Evolutionary conservation across 106 monocot genomes (phyloP).

Genomic region (Acorus gramineus): DNA sequence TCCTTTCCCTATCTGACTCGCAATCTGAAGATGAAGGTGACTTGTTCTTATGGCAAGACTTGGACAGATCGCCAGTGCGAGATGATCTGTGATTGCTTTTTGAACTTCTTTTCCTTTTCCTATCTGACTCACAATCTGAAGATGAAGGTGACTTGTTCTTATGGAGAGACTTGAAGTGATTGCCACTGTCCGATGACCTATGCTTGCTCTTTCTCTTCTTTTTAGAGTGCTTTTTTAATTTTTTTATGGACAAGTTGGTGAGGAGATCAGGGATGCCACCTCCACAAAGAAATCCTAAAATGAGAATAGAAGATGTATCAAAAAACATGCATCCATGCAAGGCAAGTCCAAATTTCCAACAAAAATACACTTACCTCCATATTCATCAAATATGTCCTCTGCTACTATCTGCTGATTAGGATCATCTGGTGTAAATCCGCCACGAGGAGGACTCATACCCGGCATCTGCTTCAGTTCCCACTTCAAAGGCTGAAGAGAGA

Average conservation of each 20-base stretch:
- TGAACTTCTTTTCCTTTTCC: too few relatives aligned
- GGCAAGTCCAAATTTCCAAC: too few relatives aligned
- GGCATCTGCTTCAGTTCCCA: slow-evolving; percentile 96
- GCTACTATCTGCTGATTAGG: slow-evolving; percentile 98
- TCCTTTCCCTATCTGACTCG: slow-evolving; percentile 17
- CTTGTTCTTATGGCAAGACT: not conserved
- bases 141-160: slow-evolving; percentile 2
- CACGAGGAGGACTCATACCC: slow-evolving; percentile 89
- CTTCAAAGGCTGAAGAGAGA: slow-evolving; percentile 51
- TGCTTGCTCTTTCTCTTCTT: slow-evolving; percentile 44
- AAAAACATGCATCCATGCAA: not conserved
- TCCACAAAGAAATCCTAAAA: slow-evolving; percentile 68
- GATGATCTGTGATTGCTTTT: too few relatives aligned
- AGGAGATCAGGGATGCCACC: slow-evolving; percentile 69
- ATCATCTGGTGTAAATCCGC: slow-evolving; percentile 83
- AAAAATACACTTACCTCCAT: slow-evolving; percentile 54
- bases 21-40: slow-evolving; percentile 17
- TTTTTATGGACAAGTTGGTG: slow-evolving; percentile 35
- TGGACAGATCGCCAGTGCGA: not conserved
- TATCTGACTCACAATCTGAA: too few relatives aligned
- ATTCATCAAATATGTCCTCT: slow-evolving; percentile 98
- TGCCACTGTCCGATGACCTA: slow-evolving; percentile 3
- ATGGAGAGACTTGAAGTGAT: not conserved
- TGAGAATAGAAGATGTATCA: not conserved
- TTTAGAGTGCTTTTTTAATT: slow-evolving; percentile 44